Evolutionary conservation across 2,329 filamentous ascomycete genomes (phyloP).

Genomic region (Trichoderma endophyticum): DNA sequence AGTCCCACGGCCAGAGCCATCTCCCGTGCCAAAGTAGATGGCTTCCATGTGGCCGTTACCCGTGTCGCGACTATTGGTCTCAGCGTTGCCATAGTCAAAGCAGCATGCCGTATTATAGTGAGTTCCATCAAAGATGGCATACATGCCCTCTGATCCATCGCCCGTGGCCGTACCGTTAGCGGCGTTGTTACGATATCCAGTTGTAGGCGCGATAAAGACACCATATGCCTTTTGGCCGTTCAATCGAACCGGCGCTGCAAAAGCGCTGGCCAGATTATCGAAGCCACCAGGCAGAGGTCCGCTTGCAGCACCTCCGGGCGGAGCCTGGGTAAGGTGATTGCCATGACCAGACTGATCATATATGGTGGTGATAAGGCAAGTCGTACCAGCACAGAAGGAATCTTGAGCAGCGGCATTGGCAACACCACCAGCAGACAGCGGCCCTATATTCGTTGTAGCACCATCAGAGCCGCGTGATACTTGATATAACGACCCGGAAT

Average conservation of each 20-base stretch:
- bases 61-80: not conserved
- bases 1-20: not conserved
- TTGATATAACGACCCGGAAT: not conserved
- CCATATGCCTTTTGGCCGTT: constrained; percentile 12
- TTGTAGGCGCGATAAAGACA: constrained; percentile 1
- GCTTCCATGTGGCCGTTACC: constrained; percentile 14
- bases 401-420: constrained; percentile 15
- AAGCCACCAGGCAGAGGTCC: not conserved
- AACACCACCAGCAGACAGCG: not conserved
- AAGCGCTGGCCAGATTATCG: not conserved
- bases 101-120: constrained; percentile 1
- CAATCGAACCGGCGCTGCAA: not conserved
- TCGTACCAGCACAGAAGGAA: constrained; percentile 6
- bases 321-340: constrained; percentile 4
- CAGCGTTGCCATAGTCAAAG: constrained; percentile 13
- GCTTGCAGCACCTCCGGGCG: not conserved
- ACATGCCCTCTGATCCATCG: not conserved
- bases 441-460: not conserved
- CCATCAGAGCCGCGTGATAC: constrained; percentile 7
- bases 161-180: not conserved
- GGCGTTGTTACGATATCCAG: constrained; percentile 8
- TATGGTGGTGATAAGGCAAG: constrained; percentile 5
- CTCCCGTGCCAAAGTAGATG: constrained; percentile 2
- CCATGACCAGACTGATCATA: constrained; percentile 9
- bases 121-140: not conserved